phyloP scores from a whole-genome alignment of 352 stramenopile genomes.

The Poterioochromonas sp. region DNA sequence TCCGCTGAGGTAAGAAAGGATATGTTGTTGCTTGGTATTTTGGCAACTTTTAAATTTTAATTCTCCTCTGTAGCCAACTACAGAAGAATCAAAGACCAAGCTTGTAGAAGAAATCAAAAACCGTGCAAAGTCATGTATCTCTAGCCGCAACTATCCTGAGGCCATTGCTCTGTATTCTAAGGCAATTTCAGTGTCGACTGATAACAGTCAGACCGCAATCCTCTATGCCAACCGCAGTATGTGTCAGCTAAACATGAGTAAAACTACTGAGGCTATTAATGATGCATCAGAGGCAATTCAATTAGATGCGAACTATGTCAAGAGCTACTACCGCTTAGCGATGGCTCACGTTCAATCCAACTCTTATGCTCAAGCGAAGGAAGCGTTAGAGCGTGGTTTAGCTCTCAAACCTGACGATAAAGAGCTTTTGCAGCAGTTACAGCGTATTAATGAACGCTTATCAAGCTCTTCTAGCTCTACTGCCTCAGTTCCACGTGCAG shows the following conservation, averaged over 20 bases:
- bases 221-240: constrained; percentile 75
- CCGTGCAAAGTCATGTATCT: constrained; percentile 51
- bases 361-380: constrained; percentile 55
- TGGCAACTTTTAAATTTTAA: background rate
- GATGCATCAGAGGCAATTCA: constrained; percentile 66
- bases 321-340: constrained; percentile 79
- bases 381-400: constrained; percentile 62
- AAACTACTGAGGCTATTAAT: constrained; percentile 58
- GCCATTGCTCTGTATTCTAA: constrained; percentile 91
- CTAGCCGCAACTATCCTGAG: constrained; percentile 62
- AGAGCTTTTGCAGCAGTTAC: constrained; percentile 40
- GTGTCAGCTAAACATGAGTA: constrained; percentile 58
- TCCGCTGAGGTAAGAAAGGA: constrained; percentile 33
- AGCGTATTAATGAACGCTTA: constrained; percentile 34
- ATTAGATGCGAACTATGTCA: constrained; percentile 75
- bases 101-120: constrained; percentile 69
- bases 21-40: background rate
- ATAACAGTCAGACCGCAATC: constrained; percentile 51
- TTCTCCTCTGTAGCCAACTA: constrained; percentile 39
- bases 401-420: constrained; percentile 54
- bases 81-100: constrained; percentile 44
- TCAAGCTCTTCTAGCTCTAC: constrained; percentile 57
- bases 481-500: constrained; percentile 23
- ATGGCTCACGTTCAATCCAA: constrained; percentile 60
- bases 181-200: constrained; percentile 67